phyloP scores from a whole-genome alignment of 768 basidiomycete species.

The Collybia nuda region DNA sequence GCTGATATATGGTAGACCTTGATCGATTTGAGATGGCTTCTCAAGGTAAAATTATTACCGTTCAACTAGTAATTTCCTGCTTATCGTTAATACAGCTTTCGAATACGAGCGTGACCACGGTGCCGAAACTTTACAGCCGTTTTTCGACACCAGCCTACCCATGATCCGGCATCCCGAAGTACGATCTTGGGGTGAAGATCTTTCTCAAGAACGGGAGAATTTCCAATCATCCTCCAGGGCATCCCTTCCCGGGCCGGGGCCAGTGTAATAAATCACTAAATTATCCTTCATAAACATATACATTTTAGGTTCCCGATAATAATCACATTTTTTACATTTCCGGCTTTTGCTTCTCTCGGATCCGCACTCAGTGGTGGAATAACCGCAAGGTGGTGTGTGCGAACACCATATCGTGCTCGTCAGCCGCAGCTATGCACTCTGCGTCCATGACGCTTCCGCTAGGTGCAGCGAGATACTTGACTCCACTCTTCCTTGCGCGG shows the following conservation, averaged over 20 bases:
- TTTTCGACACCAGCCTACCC: slow-evolving; percentile 82
- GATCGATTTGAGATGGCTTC: slow-evolving; percentile 88
- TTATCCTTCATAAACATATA: too few relatives aligned
- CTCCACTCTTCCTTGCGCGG: slow-evolving; percentile 88
- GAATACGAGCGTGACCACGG: slow-evolving; percentile 68
- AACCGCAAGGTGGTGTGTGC: slow-evolving; percentile 84
- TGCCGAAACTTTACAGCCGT: slow-evolving; percentile 56
- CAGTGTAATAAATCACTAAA: neutral
- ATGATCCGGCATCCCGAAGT: slow-evolving; percentile 71
- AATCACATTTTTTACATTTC: too few relatives aligned
- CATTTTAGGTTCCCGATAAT: too few relatives aligned
- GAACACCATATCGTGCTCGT: slow-evolving; percentile 91
- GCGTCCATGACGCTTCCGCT: slow-evolving; percentile 96
- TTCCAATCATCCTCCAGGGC: slow-evolving; percentile 2
- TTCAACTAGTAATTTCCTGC: neutral
- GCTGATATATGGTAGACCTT: slow-evolving; percentile 51
- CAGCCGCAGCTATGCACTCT: slow-evolving; percentile 94
- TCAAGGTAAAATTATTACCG: slow-evolving; percentile 51
- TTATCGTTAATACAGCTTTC: slow-evolving; percentile 41
- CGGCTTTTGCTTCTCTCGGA: too few relatives aligned
- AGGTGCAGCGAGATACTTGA: slow-evolving; percentile 87
- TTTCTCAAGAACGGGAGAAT: slow-evolving; percentile 48
- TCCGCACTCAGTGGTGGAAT: slow-evolving; percentile 74
- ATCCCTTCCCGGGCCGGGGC: neutral
- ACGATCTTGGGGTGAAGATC: slow-evolving; percentile 62